Base-by-base conservation (phyloP, 305 asterid genomes). In the Andrographis paniculata region DNA sequence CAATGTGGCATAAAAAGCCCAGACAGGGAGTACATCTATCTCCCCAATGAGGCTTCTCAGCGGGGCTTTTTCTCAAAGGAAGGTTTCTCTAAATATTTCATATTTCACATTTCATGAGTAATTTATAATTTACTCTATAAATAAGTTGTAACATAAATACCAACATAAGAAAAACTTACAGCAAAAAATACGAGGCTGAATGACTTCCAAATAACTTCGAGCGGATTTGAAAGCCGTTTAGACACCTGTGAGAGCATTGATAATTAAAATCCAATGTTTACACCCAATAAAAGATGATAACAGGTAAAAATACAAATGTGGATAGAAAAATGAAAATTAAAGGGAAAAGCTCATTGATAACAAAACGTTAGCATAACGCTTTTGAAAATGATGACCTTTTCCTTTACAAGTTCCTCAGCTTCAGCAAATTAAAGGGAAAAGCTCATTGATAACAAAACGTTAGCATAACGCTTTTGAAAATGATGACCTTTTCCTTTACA, bases 391-490 rank as follows among this genome's bases (percentile, higher is more conserved):
- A 50, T 53, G 42, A 82, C 96, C 84, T 82, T 78, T 70, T 82
- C 87, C 63, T 82, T 91, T 30, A 91, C 96, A 63, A 91, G 98
- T 74, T 78, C 98, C 72, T 91, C 98, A 14, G 98, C 98, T 77
- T 91, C 98, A 20, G 58, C 72, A 70, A 58, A 86, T 68, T 91
- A 33, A 33, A 3, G 38, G 1, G 3, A 37, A 13, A 37, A 14
- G 3, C 42, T 2, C 14, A 37, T 3, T 1, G 7, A 1, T 37
- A 13, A 11, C 38, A 33, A 7, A 13, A 5, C n/a, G n/a, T 12
- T 12, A 18, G 17, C 6, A 13, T 4, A 37, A 37, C 14, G 16
- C 4, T 14, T 1, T 7, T 6, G 16, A 17, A 59, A 39, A 22
- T 22, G 20, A 50, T 53, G 42, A 82, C 96, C 84, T 82, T 78